Evolutionary conservation across 805 yeast species (phyloP).

Genomic region (Blastobotrys terrestris): DNA sequence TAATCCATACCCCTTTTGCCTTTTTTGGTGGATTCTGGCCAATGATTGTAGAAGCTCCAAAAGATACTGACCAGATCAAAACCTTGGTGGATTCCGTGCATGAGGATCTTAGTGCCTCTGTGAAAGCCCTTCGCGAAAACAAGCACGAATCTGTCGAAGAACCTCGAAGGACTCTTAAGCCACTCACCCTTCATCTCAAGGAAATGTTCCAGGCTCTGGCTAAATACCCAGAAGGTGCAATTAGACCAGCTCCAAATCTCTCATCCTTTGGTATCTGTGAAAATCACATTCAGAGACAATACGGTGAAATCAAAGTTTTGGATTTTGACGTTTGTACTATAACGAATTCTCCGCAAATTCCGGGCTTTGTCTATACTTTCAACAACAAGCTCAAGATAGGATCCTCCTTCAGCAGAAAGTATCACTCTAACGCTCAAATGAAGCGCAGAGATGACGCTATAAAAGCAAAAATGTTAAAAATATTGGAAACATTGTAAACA

Average conservation of each 20-base stretch:
- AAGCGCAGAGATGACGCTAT: neutral
- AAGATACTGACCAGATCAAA: neutral
- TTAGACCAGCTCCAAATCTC: neutral
- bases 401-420: neutral
- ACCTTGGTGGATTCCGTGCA: neutral
- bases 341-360: constrained; percentile 5
- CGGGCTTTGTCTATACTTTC: constrained; percentile 5
- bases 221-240: neutral
- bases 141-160: neutral
- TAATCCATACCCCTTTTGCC: constrained; percentile 1
- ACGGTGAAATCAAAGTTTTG: constrained; percentile 1
- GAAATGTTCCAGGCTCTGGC: neutral
- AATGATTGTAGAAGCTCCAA: neutral
- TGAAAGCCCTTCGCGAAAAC: neutral
- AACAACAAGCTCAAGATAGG: constrained; percentile 1
- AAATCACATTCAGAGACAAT: neutral
- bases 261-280: constrained; percentile 1
- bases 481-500: neutral
- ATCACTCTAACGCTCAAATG: neutral
- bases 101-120: neutral
- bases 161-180: neutral
- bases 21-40: constrained; percentile 8
- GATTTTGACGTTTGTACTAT: constrained; percentile 2
- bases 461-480: neutral
- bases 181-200: neutral